Evolutionary conservation across 768 basidiomycete genomes (phyloP).

Genomic region (Lentinula sp.): DNA sequence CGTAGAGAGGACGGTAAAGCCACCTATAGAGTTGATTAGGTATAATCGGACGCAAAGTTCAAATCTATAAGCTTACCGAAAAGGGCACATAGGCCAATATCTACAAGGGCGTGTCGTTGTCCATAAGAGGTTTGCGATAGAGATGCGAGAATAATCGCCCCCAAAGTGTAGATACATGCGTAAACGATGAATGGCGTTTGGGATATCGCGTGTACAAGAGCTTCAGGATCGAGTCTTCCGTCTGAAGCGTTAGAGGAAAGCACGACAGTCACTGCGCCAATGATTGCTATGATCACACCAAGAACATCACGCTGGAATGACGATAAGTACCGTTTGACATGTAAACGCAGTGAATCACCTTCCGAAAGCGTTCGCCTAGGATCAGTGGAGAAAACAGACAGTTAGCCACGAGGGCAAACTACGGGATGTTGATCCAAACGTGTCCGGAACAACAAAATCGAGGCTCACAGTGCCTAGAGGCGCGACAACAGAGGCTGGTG

Average conservation of each 20-base stretch:
- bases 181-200: conserved; percentile 75
- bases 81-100: conserved; percentile 83
- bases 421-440: conserved; percentile 2
- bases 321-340: conserved; percentile 1
- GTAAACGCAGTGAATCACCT: conserved; percentile 31
- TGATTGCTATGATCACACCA: conserved; percentile 72
- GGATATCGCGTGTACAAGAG: conserved; percentile 61
- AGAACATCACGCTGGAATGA: conserved; percentile 61
- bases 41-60: conserved; percentile 1
- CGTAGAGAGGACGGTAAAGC: conserved; percentile 90
- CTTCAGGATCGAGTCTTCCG: conserved; percentile 60
- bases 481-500: conserved; percentile 89
- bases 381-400: conserved; percentile 90
- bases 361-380: conserved; percentile 77
- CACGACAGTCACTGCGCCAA: conserved; percentile 94
- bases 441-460: conserved; percentile 7
- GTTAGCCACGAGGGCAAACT: conserved; percentile 94
- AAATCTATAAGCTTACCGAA: conserved; percentile 47
- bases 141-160: conserved; percentile 51
- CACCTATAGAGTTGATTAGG: conserved; percentile 42
- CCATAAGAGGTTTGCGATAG: conserved; percentile 66
- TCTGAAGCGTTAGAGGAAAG: conserved; percentile 70
- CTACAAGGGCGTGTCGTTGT: conserved; percentile 68
- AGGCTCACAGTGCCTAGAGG: conserved; percentile 86
- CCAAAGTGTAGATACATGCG: conserved; percentile 52